Conservation (phyloP, 2,329 filamentous ascomycete species). For the Penicillium sp. region DNA sequence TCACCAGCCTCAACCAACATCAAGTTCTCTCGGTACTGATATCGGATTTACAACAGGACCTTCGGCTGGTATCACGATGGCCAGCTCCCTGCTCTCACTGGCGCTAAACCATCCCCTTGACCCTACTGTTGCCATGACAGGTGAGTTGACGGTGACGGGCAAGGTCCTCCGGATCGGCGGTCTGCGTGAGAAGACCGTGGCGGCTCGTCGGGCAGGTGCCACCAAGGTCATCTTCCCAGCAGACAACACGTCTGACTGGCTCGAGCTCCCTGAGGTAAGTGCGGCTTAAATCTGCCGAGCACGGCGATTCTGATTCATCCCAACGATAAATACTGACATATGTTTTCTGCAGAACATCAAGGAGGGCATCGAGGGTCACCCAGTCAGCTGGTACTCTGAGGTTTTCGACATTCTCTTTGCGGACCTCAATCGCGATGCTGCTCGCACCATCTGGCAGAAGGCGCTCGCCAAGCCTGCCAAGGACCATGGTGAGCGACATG, state of each 20-base stretch:
- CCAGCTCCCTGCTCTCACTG: constrained; percentile 81
- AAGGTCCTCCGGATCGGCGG: constrained; percentile 95
- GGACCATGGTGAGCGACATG: constrained; percentile 31
- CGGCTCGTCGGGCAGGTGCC: constrained; percentile 83
- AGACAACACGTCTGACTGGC: constrained; percentile 95
- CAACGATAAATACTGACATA: constrained; percentile 15
- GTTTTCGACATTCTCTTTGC: constrained; percentile 91
- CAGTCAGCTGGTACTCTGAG: constrained; percentile 88
- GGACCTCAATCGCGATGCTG: constrained; percentile 64
- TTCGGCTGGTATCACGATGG: constrained; percentile 95
- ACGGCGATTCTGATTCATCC: neutral
- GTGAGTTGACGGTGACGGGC: constrained; percentile 91
- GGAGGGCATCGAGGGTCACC: constrained; percentile 83
- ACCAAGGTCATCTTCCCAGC: constrained; percentile 90
- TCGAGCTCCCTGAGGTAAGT: constrained; percentile 90
- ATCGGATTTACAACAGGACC: constrained; percentile 45
- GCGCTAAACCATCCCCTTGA: constrained; percentile 72
- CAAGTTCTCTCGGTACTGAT: neutral
- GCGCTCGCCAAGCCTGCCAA: constrained; percentile 50
- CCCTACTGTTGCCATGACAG: constrained; percentile 93
- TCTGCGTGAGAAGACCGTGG: constrained; percentile 92
- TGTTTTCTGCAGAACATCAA: constrained; percentile 78
- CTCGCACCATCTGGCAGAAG: constrained; percentile 66
- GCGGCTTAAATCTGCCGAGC: constrained; percentile 32
- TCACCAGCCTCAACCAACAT: neutral